phyloP scores from a whole-genome alignment of 2,329 filamentous ascomycete species.

The Pestalotiopsis sp. region DNA sequence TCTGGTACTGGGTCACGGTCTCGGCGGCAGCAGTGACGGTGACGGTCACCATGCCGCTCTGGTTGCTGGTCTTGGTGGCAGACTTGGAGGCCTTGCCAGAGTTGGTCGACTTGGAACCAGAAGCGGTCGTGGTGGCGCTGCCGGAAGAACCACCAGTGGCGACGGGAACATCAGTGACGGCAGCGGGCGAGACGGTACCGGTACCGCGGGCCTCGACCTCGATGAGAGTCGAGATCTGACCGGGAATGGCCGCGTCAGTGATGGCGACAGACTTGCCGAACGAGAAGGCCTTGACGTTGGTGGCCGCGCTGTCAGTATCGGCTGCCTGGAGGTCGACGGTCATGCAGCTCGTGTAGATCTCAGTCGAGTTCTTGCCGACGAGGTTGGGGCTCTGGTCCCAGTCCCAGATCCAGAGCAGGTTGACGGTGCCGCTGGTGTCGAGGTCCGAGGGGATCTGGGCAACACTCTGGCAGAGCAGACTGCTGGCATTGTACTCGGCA shows the following conservation, averaged over 20 bases:
- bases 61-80: slow-evolving; percentile 18
- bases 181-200: slow-evolving; percentile 23
- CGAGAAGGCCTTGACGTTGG: slow-evolving; percentile 33
- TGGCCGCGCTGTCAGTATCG: slow-evolving; percentile 26
- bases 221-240: slow-evolving; percentile 40
- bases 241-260: slow-evolving; percentile 38
- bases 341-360: slow-evolving; percentile 59
- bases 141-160: slow-evolving; percentile 15
- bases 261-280: slow-evolving; percentile 33
- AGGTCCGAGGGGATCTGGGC: slow-evolving; percentile 71
- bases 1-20: slow-evolving; percentile 39
- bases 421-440: slow-evolving; percentile 65
- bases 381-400: slow-evolving; percentile 66
- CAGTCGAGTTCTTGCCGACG: slow-evolving; percentile 43
- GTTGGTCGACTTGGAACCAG: background rate
- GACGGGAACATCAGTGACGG: slow-evolving; percentile 20
- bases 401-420: slow-evolving; percentile 96
- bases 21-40: slow-evolving; percentile 40
- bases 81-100: background rate
- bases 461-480: slow-evolving; percentile 80
- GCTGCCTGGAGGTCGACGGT: slow-evolving; percentile 32
- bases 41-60: slow-evolving; percentile 37
- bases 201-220: slow-evolving; percentile 36
- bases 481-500: slow-evolving; percentile 53
- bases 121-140: slow-evolving; percentile 17